Percentiles rank a stretch among this genome's conserved stretches.
Conservation (phyloP, 495 filamentous ascomycete species). For the Aspergillus funiculosus region DNA sequence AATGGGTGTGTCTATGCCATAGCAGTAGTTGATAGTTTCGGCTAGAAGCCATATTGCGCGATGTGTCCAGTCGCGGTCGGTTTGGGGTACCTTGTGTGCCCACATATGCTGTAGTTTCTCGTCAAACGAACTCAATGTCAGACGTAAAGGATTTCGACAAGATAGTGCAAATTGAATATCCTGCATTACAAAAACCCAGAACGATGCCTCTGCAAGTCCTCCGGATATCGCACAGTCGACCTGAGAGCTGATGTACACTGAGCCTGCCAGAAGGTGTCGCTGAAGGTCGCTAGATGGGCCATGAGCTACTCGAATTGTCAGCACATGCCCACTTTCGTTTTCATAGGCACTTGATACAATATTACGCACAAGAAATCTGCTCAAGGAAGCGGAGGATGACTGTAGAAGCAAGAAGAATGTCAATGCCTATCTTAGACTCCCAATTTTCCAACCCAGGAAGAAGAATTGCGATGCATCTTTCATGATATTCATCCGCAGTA, state of each 20-base stretch:
- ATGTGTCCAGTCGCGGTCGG: slow-evolving; percentile 38
- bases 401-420: slow-evolving; percentile 39
- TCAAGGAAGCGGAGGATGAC: slow-evolving; percentile 42
- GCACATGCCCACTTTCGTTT: neutral
- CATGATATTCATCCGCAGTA: slow-evolving; percentile 38
- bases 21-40: slow-evolving; percentile 38
- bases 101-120: slow-evolving; percentile 32
- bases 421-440: slow-evolving; percentile 32
- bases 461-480: slow-evolving; percentile 40
- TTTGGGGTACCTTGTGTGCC: slow-evolving; percentile 24
- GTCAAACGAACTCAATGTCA: slow-evolving; percentile 34
- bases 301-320: slow-evolving; percentile 21
- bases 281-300: slow-evolving; percentile 35
- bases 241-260: slow-evolving; percentile 41
- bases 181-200: slow-evolving; percentile 43
- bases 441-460: slow-evolving; percentile 34
- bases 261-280: slow-evolving; percentile 39
- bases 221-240: slow-evolving; percentile 36
- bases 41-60: slow-evolving; percentile 38
- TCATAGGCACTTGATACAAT: neutral
- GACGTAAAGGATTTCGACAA: slow-evolving; percentile 34
- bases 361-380: slow-evolving; percentile 35
- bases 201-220: slow-evolving; percentile 36
- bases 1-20: slow-evolving; percentile 21
- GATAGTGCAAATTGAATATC: slow-evolving; percentile 40